phyloP scores from a whole-genome alignment of 805 yeast species.

The Alloascoidea hylecoeti region DNA sequence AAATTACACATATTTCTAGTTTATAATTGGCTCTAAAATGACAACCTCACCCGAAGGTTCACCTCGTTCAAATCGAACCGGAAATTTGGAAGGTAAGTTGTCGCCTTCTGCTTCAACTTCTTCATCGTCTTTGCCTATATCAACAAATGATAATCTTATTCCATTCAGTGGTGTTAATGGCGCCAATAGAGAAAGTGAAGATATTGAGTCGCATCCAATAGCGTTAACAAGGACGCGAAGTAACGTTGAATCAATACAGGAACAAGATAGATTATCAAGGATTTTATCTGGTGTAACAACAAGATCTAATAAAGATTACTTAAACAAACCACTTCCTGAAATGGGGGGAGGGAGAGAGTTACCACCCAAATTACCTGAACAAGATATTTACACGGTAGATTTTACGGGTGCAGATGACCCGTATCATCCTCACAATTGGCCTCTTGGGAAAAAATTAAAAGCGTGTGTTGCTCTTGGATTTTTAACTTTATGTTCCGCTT shows the following conservation, averaged over 20 bases:
- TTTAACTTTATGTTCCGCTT: constrained; percentile 45
- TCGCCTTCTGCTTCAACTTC: no score
- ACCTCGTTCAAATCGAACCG: no score
- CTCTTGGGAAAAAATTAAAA: constrained; percentile 21
- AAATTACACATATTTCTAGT: no score
- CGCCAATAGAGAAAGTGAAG: no score
- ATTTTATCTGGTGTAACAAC: not conserved
- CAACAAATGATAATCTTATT: no score
- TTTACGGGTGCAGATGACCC: constrained; percentile 54
- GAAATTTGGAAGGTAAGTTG: no score
- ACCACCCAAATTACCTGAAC: constrained; percentile 47
- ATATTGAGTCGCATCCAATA: no score
- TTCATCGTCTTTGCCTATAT: no score
- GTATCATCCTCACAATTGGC: constrained; percentile 51
- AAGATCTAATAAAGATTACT: not conserved
- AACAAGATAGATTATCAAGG: not conserved
- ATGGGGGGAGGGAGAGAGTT: constrained; percentile 59
- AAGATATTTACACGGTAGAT: constrained; percentile 46
- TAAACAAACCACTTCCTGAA: constrained; percentile 19
- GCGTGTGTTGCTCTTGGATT: constrained; percentile 33
- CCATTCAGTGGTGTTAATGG: no score
- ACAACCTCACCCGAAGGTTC: no score
- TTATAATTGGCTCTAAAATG: no score
- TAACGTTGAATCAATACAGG: not conserved
- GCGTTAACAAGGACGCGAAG: no score